Conservation (phyloP, 73 alveolate species). For the Tetrahymena malaccensis region DNA sequence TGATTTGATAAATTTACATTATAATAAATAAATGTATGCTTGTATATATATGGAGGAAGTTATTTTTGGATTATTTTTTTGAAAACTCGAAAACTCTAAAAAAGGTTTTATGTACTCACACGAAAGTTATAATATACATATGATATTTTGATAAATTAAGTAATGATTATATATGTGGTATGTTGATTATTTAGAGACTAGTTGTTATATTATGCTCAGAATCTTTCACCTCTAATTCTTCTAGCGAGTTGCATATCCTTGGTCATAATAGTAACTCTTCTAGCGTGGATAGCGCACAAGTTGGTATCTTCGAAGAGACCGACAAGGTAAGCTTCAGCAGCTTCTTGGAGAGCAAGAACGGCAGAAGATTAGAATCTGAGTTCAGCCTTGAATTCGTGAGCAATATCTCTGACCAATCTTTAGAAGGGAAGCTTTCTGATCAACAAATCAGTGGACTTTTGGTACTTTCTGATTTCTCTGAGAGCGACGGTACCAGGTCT, state of each 20-base stretch:
- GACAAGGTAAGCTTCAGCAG: slow-evolving; percentile 85
- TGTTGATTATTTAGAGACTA: background rate
- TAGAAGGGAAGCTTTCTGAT: slow-evolving; percentile 91
- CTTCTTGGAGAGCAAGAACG: slow-evolving; percentile 90
- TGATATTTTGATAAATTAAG: background rate
- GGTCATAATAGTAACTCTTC: slow-evolving; percentile 90
- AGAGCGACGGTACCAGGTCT: slow-evolving; percentile 92
- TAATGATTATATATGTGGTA: background rate
- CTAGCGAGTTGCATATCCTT: slow-evolving; percentile 87
- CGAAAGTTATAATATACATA: background rate
- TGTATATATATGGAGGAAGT: background rate
- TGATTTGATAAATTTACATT: too few relatives aligned
- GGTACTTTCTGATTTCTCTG: slow-evolving; percentile 76
- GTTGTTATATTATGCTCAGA: slow-evolving; percentile 26
- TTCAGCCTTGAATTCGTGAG: slow-evolving; percentile 77
- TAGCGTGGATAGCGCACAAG: slow-evolving; percentile 88
- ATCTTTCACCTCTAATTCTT: slow-evolving; percentile 90
- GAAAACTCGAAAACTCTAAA: background rate
- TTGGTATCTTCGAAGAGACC: slow-evolving; percentile 90
- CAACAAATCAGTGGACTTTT: slow-evolving; percentile 72
- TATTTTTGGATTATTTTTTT: background rate
- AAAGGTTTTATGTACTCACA: background rate
- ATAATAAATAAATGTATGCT: too few relatives aligned
- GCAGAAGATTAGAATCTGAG: slow-evolving; percentile 86
- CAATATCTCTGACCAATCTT: slow-evolving; percentile 91